Evolutionary conservation across 192 early-diverging fungal genomes (phyloP).

Genomic region (Chytriomyces sp.): DNA sequence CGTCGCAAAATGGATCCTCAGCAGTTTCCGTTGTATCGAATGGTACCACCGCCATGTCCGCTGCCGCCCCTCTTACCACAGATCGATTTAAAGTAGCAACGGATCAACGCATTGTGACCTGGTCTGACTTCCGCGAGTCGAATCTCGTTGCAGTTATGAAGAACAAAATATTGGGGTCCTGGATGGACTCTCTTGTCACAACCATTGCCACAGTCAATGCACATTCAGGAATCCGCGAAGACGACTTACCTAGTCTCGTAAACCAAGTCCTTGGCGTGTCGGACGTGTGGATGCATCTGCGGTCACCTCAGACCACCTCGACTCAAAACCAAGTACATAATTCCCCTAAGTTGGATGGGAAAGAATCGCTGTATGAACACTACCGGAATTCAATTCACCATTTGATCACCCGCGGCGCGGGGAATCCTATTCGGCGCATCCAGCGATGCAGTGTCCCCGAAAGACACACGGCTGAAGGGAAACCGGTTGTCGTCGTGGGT

Average conservation of each 20-base stretch:
- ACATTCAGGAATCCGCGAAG: no score
- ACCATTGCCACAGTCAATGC: no score
- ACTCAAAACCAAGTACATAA: no score
- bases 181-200: neutral
- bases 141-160: slow-evolving; percentile 26
- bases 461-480: neutral
- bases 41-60: no score
- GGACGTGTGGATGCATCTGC: neutral
- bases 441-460: neutral
- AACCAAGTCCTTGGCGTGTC: neutral
- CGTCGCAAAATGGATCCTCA: no score
- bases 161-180: slow-evolving; percentile 4
- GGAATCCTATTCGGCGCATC: neutral
- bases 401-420: neutral
- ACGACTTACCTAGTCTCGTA: no score
- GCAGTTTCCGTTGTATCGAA: no score
- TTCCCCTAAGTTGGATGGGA: no score
- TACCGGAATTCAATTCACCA: neutral
- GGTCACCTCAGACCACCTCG: neutral
- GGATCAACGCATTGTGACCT: slow-evolving; percentile 11
- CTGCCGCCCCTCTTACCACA: neutral
- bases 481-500: neutral
- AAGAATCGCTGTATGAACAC: no score
- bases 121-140: slow-evolving; percentile 23
- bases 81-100: neutral